A percentile compares a stretch with the other conserved stretches of the same genome.
Evolutionary conservation across 2,329 filamentous ascomycete genomes (phyloP).

Genomic region (Pseudocercospora eumusae): DNA sequence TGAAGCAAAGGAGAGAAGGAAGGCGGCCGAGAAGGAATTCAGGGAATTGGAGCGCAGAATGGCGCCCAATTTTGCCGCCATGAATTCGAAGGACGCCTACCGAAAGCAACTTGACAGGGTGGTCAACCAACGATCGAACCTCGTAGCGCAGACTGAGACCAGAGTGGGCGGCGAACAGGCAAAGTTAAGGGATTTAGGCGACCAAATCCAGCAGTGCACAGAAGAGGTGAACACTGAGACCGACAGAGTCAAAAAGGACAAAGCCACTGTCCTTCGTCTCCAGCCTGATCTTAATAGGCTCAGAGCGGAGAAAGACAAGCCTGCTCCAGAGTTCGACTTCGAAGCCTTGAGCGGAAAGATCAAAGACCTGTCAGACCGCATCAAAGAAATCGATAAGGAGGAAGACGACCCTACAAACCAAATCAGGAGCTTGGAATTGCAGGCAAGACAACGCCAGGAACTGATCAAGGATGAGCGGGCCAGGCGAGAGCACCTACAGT

Average conservation of each 20-base stretch:
- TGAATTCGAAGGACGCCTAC: conserved; percentile 72
- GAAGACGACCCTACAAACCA: conserved; percentile 48
- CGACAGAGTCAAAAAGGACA: conserved; percentile 44
- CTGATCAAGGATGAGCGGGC: conserved; percentile 47
- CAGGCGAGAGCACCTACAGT: conserved; percentile 65
- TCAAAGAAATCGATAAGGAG: conserved; percentile 50
- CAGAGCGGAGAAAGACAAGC: conserved; percentile 63
- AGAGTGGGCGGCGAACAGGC: conserved; percentile 46
- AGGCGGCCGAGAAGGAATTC: conserved; percentile 59
- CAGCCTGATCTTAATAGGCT: conserved; percentile 60
- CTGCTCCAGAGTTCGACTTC: conserved; percentile 68
- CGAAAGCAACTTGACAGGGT: conserved; percentile 57
- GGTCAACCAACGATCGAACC: conserved; percentile 56
- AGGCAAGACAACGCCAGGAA: conserved; percentile 41
- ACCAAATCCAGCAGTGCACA: conserved; percentile 38
- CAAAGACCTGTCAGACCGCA: conserved; percentile 56
- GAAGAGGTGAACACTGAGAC: conserved; percentile 45
- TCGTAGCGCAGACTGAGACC: conserved; percentile 58
- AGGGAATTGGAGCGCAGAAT: conserved; percentile 60
- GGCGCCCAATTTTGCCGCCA: conserved; percentile 68
- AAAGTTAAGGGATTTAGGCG: conserved; percentile 43
- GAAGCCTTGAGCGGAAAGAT: conserved; percentile 71
- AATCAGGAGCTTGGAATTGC: conserved; percentile 34
- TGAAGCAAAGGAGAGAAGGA: conserved; percentile 58
- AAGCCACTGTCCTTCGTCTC: conserved; percentile 35